phyloP scores from a whole-genome alignment of 2,329 filamentous ascomycete genomes.

The Neopestalotiopsis sp. region DNA sequence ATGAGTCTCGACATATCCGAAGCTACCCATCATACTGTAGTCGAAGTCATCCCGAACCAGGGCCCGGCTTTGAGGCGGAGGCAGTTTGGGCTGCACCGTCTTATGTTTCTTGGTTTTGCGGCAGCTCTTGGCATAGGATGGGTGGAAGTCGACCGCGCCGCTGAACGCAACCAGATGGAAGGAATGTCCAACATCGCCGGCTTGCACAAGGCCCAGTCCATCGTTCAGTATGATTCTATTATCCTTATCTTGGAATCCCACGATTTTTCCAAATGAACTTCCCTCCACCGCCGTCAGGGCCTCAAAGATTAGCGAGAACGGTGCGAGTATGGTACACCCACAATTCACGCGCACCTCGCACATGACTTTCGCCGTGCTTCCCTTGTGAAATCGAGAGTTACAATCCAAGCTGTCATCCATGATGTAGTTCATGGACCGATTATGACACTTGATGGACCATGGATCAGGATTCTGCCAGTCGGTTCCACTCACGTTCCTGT shows the following conservation, averaged over 20 bases:
- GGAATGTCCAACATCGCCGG: slow-evolving; percentile 31
- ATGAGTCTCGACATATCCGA: slow-evolving; percentile 22
- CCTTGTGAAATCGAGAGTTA: slow-evolving; percentile 29
- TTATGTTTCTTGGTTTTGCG: slow-evolving; percentile 23
- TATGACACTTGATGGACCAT: slow-evolving; percentile 15
- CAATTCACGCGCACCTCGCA: slow-evolving; percentile 32
- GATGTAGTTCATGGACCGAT: slow-evolving; percentile 26
- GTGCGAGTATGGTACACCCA: slow-evolving; percentile 30
- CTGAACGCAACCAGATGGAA: slow-evolving; percentile 32
- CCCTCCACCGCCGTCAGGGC: slow-evolving; percentile 52
- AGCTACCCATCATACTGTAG: slow-evolving; percentile 20
- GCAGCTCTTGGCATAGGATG: slow-evolving; percentile 24
- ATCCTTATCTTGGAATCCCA: slow-evolving; percentile 21
- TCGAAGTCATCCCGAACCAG: slow-evolving; percentile 33
- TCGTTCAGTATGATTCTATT: slow-evolving; percentile 29
- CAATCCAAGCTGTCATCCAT: slow-evolving; percentile 24
- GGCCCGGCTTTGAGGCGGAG: slow-evolving; percentile 26
- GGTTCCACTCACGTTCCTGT: slow-evolving; percentile 28
- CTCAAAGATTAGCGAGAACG: slow-evolving; percentile 83
- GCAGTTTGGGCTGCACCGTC: background rate
- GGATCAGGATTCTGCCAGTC: slow-evolving; percentile 24
- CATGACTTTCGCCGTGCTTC: slow-evolving; percentile 28
- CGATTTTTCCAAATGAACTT: slow-evolving; percentile 25
- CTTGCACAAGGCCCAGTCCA: slow-evolving; percentile 32
- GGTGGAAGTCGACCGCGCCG: slow-evolving; percentile 26